phyloP scores from a whole-genome alignment of 352 stramenopile species.

The Globisporangium echinulatum region DNA sequence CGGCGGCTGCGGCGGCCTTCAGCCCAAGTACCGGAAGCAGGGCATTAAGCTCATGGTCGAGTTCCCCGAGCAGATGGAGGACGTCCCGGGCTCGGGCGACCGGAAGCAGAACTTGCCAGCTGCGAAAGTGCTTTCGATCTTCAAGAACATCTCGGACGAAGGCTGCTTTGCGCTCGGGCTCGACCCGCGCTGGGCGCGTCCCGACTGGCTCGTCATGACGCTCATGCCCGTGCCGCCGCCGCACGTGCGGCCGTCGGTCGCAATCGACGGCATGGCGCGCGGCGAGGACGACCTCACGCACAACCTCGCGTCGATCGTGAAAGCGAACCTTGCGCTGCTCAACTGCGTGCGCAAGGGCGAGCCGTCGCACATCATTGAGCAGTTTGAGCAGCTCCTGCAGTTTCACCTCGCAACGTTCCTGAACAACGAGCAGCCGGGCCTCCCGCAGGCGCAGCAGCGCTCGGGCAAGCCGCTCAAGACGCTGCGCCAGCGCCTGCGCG shows the following conservation, averaged over 20 bases:
- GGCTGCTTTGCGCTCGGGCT: slow-evolving; percentile 94
- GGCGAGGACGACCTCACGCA: slow-evolving; percentile 99
- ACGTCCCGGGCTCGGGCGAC: slow-evolving; percentile 91
- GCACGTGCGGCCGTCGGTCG: slow-evolving; percentile 96
- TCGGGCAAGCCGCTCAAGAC: slow-evolving; percentile 98
- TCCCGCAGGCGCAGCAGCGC: slow-evolving; percentile 95
- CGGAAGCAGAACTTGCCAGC: slow-evolving; percentile 96
- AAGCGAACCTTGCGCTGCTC: slow-evolving; percentile 95
- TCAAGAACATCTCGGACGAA: slow-evolving; percentile 97
- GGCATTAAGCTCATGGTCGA: slow-evolving; percentile 94
- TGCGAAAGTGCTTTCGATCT: slow-evolving; percentile 93
- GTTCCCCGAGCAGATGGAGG: slow-evolving; percentile 93
- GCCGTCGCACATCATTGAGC: slow-evolving; percentile 94
- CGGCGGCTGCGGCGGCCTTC: slow-evolving; percentile 75
- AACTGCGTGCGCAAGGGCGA: slow-evolving; percentile 95
- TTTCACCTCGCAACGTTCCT: slow-evolving; percentile 91
- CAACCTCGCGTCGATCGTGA: slow-evolving; percentile 97
- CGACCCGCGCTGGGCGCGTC: slow-evolving; percentile 91
- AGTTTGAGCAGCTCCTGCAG: slow-evolving; percentile 86
- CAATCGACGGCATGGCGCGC: slow-evolving; percentile 89
- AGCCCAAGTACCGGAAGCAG: slow-evolving; percentile 96
- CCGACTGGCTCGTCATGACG: slow-evolving; percentile 98
- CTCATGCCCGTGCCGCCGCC: slow-evolving; percentile 97
- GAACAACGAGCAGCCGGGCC: slow-evolving; percentile 96
- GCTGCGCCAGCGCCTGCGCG: slow-evolving; percentile 92